These are phyloP conservation scores for Leucosporidium creatinivorum DNA, from an alignment of 768 basidiomycete species.

Conservation along the genomic window DNA sequence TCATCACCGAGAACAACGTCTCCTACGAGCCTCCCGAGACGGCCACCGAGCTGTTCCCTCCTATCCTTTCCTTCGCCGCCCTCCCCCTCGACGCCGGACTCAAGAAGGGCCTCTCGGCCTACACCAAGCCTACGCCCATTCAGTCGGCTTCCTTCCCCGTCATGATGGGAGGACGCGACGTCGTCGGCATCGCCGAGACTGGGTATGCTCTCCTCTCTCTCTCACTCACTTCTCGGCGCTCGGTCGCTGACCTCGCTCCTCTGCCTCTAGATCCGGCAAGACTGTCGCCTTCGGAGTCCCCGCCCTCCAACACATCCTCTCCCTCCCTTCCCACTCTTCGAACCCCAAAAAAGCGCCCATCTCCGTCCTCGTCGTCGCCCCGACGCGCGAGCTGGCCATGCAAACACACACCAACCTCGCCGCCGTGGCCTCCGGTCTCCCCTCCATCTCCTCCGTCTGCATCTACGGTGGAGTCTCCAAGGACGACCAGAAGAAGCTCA, in stretches of 20 bases:
- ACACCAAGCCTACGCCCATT: slow-evolving; percentile 85
- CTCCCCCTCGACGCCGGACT: slow-evolving; percentile 62
- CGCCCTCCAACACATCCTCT: slow-evolving; percentile 56
- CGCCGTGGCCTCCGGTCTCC: slow-evolving; percentile 61
- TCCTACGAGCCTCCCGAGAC: slow-evolving; percentile 55
- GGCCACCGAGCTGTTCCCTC: slow-evolving; percentile 49
- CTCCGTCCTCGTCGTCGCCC: slow-evolving; percentile 70
- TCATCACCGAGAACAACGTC: slow-evolving; percentile 64
- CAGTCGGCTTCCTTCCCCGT: slow-evolving; percentile 64
- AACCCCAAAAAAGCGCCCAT: slow-evolving; percentile 38
- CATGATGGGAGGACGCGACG: slow-evolving; percentile 47
- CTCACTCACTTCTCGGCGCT: background rate
- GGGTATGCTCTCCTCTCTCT: slow-evolving; percentile 55
- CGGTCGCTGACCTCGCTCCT: slow-evolving; percentile 2
- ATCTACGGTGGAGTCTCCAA: slow-evolving; percentile 95
- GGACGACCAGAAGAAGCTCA: slow-evolving; percentile 60
- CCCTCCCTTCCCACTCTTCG: slow-evolving; percentile 36
- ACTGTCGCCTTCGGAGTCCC: slow-evolving; percentile 94
- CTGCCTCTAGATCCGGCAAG: slow-evolving; percentile 54
- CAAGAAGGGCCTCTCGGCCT: slow-evolving; percentile 57
- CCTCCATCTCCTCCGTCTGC: slow-evolving; percentile 69
- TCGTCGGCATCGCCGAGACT: slow-evolving; percentile 94
- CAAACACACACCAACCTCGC: slow-evolving; percentile 84
- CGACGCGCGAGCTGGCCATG: slow-evolving; percentile 90
- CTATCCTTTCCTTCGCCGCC: slow-evolving; percentile 67